A percentile compares a stretch with the other conserved stretches of the same genome.
Evolutionary conservation across 2,329 filamentous ascomycete species (phyloP).

Genomic region (Fusarium mexicanum): DNA sequence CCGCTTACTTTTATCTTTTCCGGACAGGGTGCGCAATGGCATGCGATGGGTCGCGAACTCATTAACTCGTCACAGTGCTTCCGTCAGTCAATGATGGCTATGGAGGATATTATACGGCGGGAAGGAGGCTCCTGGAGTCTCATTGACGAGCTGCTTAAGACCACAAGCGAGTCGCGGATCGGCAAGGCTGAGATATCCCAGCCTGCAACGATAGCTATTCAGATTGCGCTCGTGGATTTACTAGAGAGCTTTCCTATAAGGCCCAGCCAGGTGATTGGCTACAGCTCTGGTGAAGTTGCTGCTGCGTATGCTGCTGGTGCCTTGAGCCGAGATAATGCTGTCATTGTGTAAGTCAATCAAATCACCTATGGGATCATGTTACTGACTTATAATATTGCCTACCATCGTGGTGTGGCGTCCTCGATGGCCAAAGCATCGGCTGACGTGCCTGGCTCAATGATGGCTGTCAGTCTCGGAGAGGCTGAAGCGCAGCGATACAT

Average conservation of each 20-base stretch:
- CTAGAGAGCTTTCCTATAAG: not conserved
- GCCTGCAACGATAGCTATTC: not conserved
- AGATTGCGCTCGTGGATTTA: slow-evolving; percentile 1
- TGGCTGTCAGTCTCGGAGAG: slow-evolving; percentile 1
- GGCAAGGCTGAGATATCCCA: slow-evolving; percentile 3
- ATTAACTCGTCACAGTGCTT: not conserved
- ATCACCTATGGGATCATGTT: too few species aligned
- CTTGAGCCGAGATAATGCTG: not conserved
- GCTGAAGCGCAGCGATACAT: not conserved
- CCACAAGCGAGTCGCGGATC: not conserved
- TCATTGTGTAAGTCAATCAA: not conserved
- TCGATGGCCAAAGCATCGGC: not conserved
- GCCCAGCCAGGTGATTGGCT: not conserved
- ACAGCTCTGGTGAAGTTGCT: slow-evolving; percentile 6
- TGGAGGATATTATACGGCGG: not conserved
- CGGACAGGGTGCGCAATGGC: slow-evolving; percentile 1
- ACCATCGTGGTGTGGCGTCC: not conserved
- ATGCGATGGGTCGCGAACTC: not conserved
- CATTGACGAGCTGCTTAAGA: not conserved
- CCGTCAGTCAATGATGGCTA: not conserved
- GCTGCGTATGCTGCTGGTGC: slow-evolving; percentile 2
- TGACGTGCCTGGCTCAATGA: not conserved
- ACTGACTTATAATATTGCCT: not conserved
- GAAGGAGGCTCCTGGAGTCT: not conserved
- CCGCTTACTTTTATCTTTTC: slow-evolving; percentile 1